Conservation (phyloP, 345 rosid genomes). For the Pistacia vera region DNA sequence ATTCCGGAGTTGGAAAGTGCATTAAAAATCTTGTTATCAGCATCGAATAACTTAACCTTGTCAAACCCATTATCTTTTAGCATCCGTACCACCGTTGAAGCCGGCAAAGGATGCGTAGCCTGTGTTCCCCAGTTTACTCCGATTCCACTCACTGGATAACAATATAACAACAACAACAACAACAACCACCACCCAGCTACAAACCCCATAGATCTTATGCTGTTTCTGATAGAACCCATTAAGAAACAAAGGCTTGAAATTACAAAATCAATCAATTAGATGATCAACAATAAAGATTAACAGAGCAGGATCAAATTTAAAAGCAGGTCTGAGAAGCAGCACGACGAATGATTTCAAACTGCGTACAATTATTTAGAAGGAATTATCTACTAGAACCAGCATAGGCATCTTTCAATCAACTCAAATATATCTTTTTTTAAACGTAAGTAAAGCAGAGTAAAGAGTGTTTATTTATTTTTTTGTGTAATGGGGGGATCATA, state of each 20-base stretch:
- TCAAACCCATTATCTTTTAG: conserved; percentile 60
- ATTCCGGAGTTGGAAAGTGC: conserved; percentile 62
- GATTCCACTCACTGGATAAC: conserved; percentile 34
- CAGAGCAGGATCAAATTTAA: background rate
- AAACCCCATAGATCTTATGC: background rate
- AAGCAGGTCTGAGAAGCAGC: no score
- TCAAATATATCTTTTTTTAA: no score
- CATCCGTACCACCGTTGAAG: conserved; percentile 55
- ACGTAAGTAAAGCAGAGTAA: no score
- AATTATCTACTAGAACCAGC: no score
- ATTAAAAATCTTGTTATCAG: conserved; percentile 44
- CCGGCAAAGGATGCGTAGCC: conserved; percentile 58
- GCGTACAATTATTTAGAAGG: no score
- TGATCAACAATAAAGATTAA: background rate
- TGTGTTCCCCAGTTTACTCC: conserved; percentile 85
- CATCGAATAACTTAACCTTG: conserved; percentile 79
- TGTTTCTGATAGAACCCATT: background rate
- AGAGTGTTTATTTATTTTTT: no score
- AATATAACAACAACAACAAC: background rate
- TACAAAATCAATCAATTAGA: background rate
- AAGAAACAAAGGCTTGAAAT: background rate
- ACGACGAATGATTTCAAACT: no score
- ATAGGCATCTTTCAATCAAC: no score
- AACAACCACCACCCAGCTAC: background rate
- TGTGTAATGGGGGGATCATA: no score